Base-by-base conservation (phyloP, 371 early-diverging fungal species). In the Dichotomocladium elegans region DNA sequence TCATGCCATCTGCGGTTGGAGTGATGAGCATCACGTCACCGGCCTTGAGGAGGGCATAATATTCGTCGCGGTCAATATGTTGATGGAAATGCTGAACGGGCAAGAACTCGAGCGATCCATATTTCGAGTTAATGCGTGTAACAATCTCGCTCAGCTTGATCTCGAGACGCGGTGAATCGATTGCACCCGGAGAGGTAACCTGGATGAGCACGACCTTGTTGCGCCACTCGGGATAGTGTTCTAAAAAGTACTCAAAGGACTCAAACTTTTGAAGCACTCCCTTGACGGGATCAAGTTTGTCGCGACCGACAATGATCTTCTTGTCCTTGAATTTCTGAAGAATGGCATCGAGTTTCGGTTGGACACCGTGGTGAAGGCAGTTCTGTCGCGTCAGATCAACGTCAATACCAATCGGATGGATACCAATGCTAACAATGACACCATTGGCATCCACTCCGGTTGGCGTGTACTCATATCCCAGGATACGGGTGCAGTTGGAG, bases 331-430 rank as follows among this genome's bases (percentile, higher is more conserved):
- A 99, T 53, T 91, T 80, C 45, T 92, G 87, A 26, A 79, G 83
- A 26, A 97, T 82, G 17, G 89, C 78, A 15, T 83, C 73, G 57
- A 95, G 84, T 69, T 89, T 92, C 8, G 85, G 80, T 27, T 63
- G 47, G 5, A 93, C 91, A 4, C 70, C 77, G 12, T 68, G 70
- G 11, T 67, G 61, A 52, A 63, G 73, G 60, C 60, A 63, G 47
- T 61, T 59, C 14, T 55, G 55, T 10, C 83, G 77, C 0, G 80
- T 77, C 14, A 73, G 56, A 33, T 73, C 75, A n/a, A 70, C 83
- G 70, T 99, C 99, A 41, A 99, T 94, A 3, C 99, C 99, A 55
- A 99, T 99, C 1, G 99, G 98, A 64, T 96, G 93, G 14, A 93
- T 90, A 3, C 89, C 90, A 10, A 96, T 85, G n/a, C 82, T 69